phyloP scores from a whole-genome alignment of 805 yeast genomes.

The Cyberlindnera meyerae region DNA sequence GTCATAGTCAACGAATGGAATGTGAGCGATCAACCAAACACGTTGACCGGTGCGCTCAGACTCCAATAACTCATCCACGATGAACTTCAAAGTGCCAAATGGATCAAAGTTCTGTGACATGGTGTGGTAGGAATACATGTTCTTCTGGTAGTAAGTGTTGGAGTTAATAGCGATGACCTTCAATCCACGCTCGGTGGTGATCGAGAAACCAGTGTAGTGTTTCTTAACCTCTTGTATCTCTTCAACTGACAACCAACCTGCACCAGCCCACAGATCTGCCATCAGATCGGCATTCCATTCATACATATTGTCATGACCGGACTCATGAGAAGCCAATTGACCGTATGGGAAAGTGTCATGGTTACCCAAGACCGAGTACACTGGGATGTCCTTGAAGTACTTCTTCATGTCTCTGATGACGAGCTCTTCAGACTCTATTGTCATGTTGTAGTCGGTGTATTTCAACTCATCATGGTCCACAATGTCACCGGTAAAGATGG shows the following conservation, averaged over 20 bases:
- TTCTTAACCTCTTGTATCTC: slow-evolving; percentile 21
- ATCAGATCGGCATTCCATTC: slow-evolving; percentile 45
- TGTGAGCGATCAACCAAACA: slow-evolving; percentile 72
- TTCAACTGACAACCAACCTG: slow-evolving; percentile 34
- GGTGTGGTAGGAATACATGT: slow-evolving; percentile 50
- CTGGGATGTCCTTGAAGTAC: slow-evolving; percentile 46
- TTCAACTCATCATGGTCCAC: slow-evolving; percentile 60
- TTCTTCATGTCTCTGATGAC: slow-evolving; percentile 49
- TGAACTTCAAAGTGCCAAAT: slow-evolving; percentile 58
- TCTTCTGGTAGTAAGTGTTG: slow-evolving; percentile 61
- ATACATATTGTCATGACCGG: slow-evolving; percentile 40
- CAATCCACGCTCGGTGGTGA: slow-evolving; percentile 49
- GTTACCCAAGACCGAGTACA: slow-evolving; percentile 61
- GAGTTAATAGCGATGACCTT: slow-evolving; percentile 61
- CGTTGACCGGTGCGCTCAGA: slow-evolving; percentile 54
- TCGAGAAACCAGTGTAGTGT: slow-evolving; percentile 61
- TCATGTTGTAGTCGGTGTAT: slow-evolving; percentile 42
- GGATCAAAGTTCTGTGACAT: slow-evolving; percentile 48
- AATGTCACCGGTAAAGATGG: slow-evolving; percentile 69
- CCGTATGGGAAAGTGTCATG: slow-evolving; percentile 72
- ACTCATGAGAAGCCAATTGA: slow-evolving; percentile 51
- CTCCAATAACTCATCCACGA: slow-evolving; percentile 56
- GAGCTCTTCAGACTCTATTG: slow-evolving; percentile 47
- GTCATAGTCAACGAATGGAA: slow-evolving; percentile 54
- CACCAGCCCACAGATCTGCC: slow-evolving; percentile 44